phyloP scores from a whole-genome alignment of 1,139 yeast genomes.

The Blastobotrys buckinghamii region DNA sequence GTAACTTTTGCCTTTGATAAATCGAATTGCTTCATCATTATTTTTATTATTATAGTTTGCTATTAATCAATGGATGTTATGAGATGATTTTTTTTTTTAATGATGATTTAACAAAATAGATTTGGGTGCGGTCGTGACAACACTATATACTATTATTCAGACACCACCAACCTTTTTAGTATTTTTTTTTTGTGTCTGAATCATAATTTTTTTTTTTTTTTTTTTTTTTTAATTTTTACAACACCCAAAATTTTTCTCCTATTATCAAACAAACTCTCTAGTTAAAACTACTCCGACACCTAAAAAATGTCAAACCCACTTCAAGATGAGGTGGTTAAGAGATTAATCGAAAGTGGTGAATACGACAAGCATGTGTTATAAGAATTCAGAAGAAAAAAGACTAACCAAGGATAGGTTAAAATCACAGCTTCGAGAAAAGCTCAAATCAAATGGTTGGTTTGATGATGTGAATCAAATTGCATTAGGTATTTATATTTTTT shows the following conservation, averaged over 20 bases:
- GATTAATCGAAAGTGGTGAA: conserved; percentile 71
- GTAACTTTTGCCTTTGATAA: conserved; percentile 33
- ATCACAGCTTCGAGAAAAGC: conserved; percentile 47
- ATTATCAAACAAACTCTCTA: neutral
- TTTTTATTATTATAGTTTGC: neutral
- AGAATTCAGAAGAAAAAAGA: too few species aligned
- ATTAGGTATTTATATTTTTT: conserved; percentile 27
- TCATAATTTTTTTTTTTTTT: too few species aligned
- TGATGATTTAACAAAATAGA: too few species aligned
- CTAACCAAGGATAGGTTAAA: conserved; percentile 23
- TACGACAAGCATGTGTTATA: conserved; percentile 46
- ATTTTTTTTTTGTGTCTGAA: too few species aligned
- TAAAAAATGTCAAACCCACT: neutral
- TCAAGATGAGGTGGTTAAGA: conserved; percentile 21
- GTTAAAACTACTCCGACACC: neutral
- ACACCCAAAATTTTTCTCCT: neutral
- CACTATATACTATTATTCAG: too few species aligned
- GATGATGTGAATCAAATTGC: conserved; percentile 65
- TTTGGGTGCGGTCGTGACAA: too few species aligned
- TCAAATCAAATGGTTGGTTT: conserved; percentile 81
- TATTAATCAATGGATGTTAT: too few species aligned
- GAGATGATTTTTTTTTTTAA: too few species aligned
- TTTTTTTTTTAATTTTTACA: neutral
- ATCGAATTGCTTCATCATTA: conserved; percentile 15
- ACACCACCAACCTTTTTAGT: too few species aligned